A percentile compares a stretch with the other conserved stretches of the same genome.
Conservation (phyloP, 345 rosid species). For the Syzygium grande region DNA sequence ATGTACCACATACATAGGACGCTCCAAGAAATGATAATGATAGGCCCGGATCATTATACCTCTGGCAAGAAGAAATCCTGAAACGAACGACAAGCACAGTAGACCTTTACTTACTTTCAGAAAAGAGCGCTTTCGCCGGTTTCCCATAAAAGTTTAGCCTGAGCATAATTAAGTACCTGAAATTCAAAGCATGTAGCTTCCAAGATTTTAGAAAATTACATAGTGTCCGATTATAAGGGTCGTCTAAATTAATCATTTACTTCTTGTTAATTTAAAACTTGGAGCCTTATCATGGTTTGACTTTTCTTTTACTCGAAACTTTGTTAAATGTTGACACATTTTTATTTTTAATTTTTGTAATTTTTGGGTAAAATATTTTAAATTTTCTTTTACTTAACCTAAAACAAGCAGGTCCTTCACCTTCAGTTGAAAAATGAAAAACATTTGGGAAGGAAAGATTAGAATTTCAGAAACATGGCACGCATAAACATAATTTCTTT, state of each 20-base stretch:
- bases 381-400: neutral
- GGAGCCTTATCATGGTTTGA: neutral
- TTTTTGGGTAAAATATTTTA: too few species aligned
- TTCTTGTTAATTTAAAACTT: neutral
- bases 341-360: too few species aligned
- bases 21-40: neutral
- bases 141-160: constrained; percentile 34
- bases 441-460: neutral
- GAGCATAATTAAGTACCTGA: neutral
- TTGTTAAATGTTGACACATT: too few species aligned
- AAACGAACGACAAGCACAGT: neutral
- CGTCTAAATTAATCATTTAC: neutral
- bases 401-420: neutral
- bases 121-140: constrained; percentile 24
- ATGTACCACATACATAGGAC: neutral
- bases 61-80: neutral
- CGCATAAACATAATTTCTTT: too few species aligned
- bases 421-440: neutral
- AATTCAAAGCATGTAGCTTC: neutral
- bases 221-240: neutral
- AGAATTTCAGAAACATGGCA: too few species aligned
- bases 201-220: neutral
- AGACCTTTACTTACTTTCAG: constrained; percentile 9
- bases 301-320: too few species aligned
- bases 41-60: neutral